Conservation (phyloP, 1,139 yeast species). For the Spencermartinsiella ligniputridi region DNA sequence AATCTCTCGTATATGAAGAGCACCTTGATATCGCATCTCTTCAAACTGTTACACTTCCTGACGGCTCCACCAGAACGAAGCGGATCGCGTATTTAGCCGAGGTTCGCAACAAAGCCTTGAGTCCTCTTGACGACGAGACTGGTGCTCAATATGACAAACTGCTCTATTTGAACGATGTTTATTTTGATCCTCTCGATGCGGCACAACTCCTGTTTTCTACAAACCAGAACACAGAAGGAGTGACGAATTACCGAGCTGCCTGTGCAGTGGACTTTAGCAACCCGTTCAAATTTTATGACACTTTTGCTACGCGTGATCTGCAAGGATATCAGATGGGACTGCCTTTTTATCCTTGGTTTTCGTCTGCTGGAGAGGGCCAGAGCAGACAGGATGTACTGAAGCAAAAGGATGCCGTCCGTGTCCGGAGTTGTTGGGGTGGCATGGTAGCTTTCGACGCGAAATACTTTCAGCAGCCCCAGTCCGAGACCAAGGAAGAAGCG, state of each 20-base stretch:
- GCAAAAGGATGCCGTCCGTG: slow-evolving; percentile 17
- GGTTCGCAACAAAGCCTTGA: slow-evolving; percentile 16
- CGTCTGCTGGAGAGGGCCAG: slow-evolving; percentile 13
- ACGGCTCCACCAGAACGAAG: slow-evolving; percentile 8
- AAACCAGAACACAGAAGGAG: slow-evolving; percentile 11
- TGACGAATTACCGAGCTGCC: slow-evolving; percentile 16
- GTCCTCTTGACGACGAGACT: slow-evolving; percentile 8
- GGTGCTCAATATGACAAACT: slow-evolving; percentile 12
- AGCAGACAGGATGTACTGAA: slow-evolving; percentile 15
- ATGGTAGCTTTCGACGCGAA: slow-evolving; percentile 18
- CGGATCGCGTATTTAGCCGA: slow-evolving; percentile 17
- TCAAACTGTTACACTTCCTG: slow-evolving; percentile 6
- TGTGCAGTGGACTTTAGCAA: slow-evolving; percentile 19
- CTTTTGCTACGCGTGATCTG: slow-evolving; percentile 18
- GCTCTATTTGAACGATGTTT: slow-evolving; percentile 16
- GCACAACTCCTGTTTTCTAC: slow-evolving; percentile 15
- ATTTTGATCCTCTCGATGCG: slow-evolving; percentile 17
- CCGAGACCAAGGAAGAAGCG: neutral
- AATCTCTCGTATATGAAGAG: slow-evolving; percentile 13
- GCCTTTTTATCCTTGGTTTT: slow-evolving; percentile 18
- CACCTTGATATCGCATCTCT: slow-evolving; percentile 11
- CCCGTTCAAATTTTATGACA: slow-evolving; percentile 19
- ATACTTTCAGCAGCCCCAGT: slow-evolving; percentile 10
- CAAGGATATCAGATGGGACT: slow-evolving; percentile 18
- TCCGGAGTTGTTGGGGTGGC: slow-evolving; percentile 20